Evolutionary conservation across 805 yeast species (phyloP).

Genomic region (Wickerhamomyces queroliae): DNA sequence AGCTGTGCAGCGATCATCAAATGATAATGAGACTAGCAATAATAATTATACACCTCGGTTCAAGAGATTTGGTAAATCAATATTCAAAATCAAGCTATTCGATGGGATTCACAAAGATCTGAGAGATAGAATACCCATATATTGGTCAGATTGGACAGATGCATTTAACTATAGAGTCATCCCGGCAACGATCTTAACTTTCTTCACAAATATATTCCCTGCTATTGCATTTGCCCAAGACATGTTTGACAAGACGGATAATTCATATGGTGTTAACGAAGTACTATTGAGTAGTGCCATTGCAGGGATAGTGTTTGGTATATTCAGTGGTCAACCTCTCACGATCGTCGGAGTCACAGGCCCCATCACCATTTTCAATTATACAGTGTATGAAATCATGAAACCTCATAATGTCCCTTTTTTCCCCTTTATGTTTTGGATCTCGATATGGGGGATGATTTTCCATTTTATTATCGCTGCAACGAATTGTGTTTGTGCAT

Average conservation of each 20-base stretch:
- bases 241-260: conserved; percentile 87
- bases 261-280: conserved; percentile 89
- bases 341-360: conserved; percentile 98
- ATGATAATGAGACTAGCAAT: no score
- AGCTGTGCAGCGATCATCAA: no score
- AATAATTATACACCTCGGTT: no score
- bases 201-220: conserved; percentile 86
- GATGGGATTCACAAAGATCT: conserved; percentile 31
- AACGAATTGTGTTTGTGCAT: conserved; percentile 57
- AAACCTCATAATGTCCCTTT: conserved; percentile 38
- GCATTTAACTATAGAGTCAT: conserved; percentile 81
- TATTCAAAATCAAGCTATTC: conserved; percentile 11
- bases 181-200: conserved; percentile 78
- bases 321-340: conserved; percentile 84
- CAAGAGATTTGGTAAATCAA: no score
- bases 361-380: conserved; percentile 87
- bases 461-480: conserved; percentile 72
- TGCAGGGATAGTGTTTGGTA: conserved; percentile 86
- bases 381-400: conserved; percentile 76
- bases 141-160: conserved; percentile 75
- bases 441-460: conserved; percentile 85
- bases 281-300: conserved; percentile 77
- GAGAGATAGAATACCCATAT: conserved; percentile 48
- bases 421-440: conserved; percentile 95
- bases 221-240: conserved; percentile 97